Conservation (phyloP, 1,284 basidiomycete species). For the Rugosomyces carneus region DNA sequence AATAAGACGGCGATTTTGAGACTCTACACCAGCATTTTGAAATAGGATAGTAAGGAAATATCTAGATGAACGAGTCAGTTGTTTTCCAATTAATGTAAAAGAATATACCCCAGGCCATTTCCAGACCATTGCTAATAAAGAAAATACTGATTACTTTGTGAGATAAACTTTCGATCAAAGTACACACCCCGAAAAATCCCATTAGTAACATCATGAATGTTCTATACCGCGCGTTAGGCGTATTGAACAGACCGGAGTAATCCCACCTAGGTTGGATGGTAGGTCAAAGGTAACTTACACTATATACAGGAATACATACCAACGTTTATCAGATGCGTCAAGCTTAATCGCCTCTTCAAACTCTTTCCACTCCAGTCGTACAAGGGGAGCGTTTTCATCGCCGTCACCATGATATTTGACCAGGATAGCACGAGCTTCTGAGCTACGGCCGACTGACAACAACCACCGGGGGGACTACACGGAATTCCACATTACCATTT, state of each 20-base stretch:
- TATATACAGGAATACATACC: constrained; percentile 26
- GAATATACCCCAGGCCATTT: constrained; percentile 41
- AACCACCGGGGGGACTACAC: constrained; percentile 50
- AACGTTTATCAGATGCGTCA: constrained; percentile 56
- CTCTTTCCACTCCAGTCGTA: constrained; percentile 51
- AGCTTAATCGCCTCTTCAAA: constrained; percentile 46
- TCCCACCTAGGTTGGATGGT: constrained; percentile 33
- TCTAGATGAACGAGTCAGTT: constrained; percentile 14
- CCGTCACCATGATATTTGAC: constrained; percentile 50
- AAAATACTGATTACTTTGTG: not conserved
- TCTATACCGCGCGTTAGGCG: constrained; percentile 40
- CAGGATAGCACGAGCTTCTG: constrained; percentile 42
- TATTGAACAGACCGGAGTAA: constrained; percentile 42
- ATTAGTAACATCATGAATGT: constrained; percentile 44
- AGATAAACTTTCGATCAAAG: not conserved
- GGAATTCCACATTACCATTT: not conserved
- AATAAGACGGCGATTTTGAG: constrained; percentile 40
- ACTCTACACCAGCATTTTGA: constrained; percentile 31
- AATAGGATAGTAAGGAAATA: constrained; percentile 41
- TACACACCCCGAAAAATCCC: constrained; percentile 38
- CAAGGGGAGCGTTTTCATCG: constrained; percentile 40
- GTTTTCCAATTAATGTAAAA: not conserved
- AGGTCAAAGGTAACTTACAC: not conserved
- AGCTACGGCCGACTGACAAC: constrained; percentile 43
- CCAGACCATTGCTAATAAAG: constrained; percentile 41